Conservation (phyloP, 2,329 filamentous ascomycete genomes). For the Xenosphaeropsis pyriputrescens region DNA sequence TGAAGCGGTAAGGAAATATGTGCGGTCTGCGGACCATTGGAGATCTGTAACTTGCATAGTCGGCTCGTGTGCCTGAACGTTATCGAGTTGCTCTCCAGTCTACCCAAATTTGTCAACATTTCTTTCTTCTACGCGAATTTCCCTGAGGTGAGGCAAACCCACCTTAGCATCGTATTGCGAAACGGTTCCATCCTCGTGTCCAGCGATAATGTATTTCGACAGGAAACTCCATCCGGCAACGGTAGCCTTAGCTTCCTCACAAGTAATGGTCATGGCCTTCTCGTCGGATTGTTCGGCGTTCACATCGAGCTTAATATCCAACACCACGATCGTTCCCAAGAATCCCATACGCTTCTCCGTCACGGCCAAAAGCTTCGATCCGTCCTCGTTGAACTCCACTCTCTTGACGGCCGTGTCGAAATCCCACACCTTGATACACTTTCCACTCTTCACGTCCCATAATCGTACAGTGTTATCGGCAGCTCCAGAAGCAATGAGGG, state of each 20-base stretch:
- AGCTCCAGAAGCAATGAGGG: constrained; percentile 84
- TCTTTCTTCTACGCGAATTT: too few relatives aligned
- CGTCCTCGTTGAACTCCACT: constrained; percentile 94
- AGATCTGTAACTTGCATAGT: constrained; percentile 70
- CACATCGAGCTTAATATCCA: constrained; percentile 75
- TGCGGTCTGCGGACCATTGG: constrained; percentile 86
- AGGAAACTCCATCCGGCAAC: constrained; percentile 95
- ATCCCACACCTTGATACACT: constrained; percentile 93
- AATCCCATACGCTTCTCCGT: constrained; percentile 98
- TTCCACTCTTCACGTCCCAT: constrained; percentile 90
- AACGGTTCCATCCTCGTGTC: constrained; percentile 90
- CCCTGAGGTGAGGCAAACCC: constrained; percentile 9
- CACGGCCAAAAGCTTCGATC: constrained; percentile 76
- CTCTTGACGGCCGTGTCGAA: constrained; percentile 95
- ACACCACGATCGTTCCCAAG: constrained; percentile 83
- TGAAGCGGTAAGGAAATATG: constrained; percentile 95
- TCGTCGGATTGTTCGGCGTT: constrained; percentile 76
- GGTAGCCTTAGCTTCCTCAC: constrained; percentile 91
- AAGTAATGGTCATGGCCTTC: constrained; percentile 74
- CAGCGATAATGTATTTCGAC: constrained; percentile 90
- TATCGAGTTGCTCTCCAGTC: constrained; percentile 70
- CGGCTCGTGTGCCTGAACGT: constrained; percentile 73
- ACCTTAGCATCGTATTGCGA: constrained; percentile 87
- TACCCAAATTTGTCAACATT: constrained; percentile 17
- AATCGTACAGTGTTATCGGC: constrained; percentile 97